Evolutionary conservation across 2,329 filamentous ascomycete genomes (phyloP).

Genomic region (Colletotrichum spinosum): DNA sequence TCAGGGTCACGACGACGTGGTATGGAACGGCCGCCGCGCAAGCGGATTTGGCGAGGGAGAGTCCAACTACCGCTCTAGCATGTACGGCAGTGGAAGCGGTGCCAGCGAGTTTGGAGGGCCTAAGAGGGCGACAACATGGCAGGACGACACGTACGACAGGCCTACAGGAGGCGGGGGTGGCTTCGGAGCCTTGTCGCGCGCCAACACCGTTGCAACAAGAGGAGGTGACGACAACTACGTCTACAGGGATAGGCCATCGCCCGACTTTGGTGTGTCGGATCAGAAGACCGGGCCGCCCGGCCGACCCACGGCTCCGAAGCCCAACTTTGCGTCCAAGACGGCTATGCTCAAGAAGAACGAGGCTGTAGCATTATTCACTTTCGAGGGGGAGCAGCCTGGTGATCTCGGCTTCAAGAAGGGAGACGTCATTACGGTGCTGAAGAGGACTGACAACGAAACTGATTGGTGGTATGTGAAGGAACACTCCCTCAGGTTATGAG

Average conservation of each 20-base stretch:
- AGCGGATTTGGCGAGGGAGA: slow-evolving; percentile 76
- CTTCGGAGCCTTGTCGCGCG: slow-evolving; percentile 53
- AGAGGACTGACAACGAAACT: slow-evolving; percentile 92
- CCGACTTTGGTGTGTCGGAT: slow-evolving; percentile 42
- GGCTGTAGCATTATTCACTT: slow-evolving; percentile 91
- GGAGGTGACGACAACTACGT: slow-evolving; percentile 63
- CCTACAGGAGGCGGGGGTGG: slow-evolving; percentile 50
- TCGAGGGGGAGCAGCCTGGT: slow-evolving; percentile 92
- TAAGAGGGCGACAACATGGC: slow-evolving; percentile 76
- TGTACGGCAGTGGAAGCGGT: slow-evolving; percentile 46
- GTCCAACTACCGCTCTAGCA: slow-evolving; percentile 46
- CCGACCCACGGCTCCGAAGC: slow-evolving; percentile 89
- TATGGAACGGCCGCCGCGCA: slow-evolving; percentile 83
- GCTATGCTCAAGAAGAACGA: slow-evolving; percentile 76
- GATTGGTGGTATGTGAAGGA: slow-evolving; percentile 87
- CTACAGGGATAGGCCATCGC: slow-evolving; percentile 59
- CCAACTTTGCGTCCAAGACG: slow-evolving; percentile 76
- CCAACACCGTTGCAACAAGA: slow-evolving; percentile 62
- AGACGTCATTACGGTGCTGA: slow-evolving; percentile 92
- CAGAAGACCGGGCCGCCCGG: slow-evolving; percentile 69
- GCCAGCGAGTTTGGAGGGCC: slow-evolving; percentile 68
- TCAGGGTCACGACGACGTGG: slow-evolving; percentile 81
- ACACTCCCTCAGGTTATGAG: background rate
- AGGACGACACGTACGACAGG: slow-evolving; percentile 80
- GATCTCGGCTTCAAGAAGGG: slow-evolving; percentile 92